Evolutionary conservation across 2,329 filamentous ascomycete genomes (phyloP), one percentile per base, ranked within the genome.

Genomic region (Aspergillus uvarum): DNA sequence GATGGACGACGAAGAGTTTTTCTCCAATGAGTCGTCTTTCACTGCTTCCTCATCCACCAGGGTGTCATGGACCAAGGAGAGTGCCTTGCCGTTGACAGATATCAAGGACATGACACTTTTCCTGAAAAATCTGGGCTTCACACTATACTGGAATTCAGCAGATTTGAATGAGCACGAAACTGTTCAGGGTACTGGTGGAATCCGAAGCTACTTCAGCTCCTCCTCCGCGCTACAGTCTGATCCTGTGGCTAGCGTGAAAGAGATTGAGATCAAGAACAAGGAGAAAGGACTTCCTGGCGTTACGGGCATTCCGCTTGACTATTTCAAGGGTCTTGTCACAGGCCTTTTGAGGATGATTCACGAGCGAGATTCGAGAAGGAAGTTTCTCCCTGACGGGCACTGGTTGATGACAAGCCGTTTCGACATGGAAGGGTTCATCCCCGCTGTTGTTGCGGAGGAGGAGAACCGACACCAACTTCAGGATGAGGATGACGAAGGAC

Each of bases 1-100:
- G 35, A 96, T 94, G 73, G 95, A 99, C 67, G 95, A 99, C 64
- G 94, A 98, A 66, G 95, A 99, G 68, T 99, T 99, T 72, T 89
- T 96, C 63, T 85, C 86, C 59, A 82, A 83, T 58, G 77, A 84
- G 62, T 78, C 75, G 44, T 78, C 80, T 26, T 66, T 78, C 21
- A 66, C 74, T n/a, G 72, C 78, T 73, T 29, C 78, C 74, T 24
- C 79, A 68, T 58, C 83, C 81, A 54, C 81, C 80, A 56, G 81
- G 83, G 64, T 82, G 81, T 74, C 81, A 78, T 62, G 89, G 75
- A 80, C 77, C 10, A 79, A 80, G 56, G 83, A 85, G 63, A 87
- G 91, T 72, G 88, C 90, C 49, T 81, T 98, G 5, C 85, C 86
- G 1, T 76, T 94, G 10, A 73, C 78, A 11, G 89, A 96, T 57